Conservation (phyloP, 2,329 filamentous ascomycete species). For the Periconia sp. region DNA sequence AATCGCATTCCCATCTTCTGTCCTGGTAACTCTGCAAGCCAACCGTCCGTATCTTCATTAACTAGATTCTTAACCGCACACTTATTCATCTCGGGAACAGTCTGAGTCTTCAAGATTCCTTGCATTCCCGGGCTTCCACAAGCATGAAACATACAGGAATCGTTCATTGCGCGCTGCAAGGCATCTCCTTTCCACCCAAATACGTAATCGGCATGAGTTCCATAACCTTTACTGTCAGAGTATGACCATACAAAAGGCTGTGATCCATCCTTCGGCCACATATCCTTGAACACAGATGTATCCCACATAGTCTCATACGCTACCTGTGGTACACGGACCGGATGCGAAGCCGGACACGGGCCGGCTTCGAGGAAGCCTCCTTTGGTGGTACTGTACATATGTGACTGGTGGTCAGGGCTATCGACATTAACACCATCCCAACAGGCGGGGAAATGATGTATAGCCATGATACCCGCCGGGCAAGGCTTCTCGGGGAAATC, state of each 20-base stretch:
- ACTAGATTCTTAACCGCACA: conserved; percentile 30
- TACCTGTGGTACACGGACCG: conserved; percentile 37
- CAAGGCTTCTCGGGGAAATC: conserved; percentile 30
- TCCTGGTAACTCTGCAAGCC: conserved; percentile 16
- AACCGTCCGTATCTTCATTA: conserved; percentile 32
- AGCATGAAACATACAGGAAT: conserved; percentile 30
- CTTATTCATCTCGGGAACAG: conserved; percentile 27
- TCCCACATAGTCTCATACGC: conserved; percentile 40
- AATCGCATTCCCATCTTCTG: conserved; percentile 3
- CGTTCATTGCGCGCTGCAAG: conserved; percentile 31
- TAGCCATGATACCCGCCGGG: conserved; percentile 28
- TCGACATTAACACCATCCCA: conserved; percentile 59
- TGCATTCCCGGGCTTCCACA: conserved; percentile 24
- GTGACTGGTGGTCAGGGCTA: conserved; percentile 62
- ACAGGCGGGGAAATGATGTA: conserved; percentile 64
- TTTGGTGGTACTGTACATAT: conserved; percentile 35
- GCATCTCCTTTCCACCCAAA: conserved; percentile 38
- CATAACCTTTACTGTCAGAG: conserved; percentile 33
- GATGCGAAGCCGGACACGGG: conserved; percentile 34
- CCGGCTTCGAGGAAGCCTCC: conserved; percentile 27
- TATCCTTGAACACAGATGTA: conserved; percentile 30
- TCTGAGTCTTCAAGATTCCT: conserved; percentile 26
- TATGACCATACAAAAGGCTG: conserved; percentile 35
- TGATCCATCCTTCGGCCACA: conserved; percentile 34
- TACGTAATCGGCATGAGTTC: conserved; percentile 36